A percentile compares a stretch with the other conserved stretches of the same genome.
Conservation (phyloP, 2,329 filamentous ascomycete genomes). For the Aspergillus aculeatus region DNA sequence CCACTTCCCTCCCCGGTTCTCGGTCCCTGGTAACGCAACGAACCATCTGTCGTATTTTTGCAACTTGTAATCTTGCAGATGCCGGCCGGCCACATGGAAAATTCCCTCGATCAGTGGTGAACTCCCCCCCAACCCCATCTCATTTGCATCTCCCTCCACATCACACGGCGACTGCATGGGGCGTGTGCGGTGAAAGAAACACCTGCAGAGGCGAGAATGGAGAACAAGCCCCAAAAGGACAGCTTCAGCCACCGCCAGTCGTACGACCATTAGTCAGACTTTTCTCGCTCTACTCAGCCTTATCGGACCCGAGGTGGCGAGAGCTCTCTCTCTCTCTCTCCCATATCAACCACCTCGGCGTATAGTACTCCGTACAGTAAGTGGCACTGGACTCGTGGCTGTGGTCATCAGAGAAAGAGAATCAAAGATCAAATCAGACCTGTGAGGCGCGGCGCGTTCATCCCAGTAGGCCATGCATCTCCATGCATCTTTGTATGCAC, state of each 20-base stretch:
- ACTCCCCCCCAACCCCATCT: not conserved
- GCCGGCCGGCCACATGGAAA: not conserved
- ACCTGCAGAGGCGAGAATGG: not conserved
- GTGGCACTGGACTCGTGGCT: too few relatives aligned
- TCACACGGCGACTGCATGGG: not conserved
- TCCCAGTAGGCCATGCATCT: not conserved
- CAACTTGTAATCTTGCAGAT: not conserved
- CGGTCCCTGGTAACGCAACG: constrained; percentile 2
- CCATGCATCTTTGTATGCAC: not conserved
- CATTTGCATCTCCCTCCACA: not conserved
- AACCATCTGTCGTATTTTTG: not conserved
- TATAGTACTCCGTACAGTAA: too few relatives aligned
- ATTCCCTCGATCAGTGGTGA: not conserved
- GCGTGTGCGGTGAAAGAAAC: not conserved
- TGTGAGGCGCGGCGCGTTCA: not conserved
- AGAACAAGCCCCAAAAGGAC: too few relatives aligned
- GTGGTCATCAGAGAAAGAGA: not conserved
- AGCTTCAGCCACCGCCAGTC: not conserved
- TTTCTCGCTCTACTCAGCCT: not conserved
- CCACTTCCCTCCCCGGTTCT: constrained; percentile 8
- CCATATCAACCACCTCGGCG: too few relatives aligned
- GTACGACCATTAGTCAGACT: constrained; percentile 1
- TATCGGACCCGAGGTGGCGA: not conserved
- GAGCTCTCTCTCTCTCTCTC: not conserved
- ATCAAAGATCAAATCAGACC: not conserved